Evolutionary conservation across 1,284 basidiomycete species (phyloP).

Genomic region (Farysia itapuensis): DNA sequence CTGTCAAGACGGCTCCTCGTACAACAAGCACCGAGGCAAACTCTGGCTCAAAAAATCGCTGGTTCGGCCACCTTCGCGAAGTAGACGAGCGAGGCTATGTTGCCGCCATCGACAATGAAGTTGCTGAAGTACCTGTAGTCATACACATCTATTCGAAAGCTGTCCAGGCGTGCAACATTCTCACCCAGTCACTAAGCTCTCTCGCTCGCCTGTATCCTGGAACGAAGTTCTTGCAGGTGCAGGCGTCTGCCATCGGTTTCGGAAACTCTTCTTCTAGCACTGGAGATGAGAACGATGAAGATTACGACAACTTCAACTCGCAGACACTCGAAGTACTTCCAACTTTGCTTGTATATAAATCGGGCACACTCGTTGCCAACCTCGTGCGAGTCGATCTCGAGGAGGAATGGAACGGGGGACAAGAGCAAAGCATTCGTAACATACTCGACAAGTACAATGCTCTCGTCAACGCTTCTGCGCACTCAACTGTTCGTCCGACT

Average conservation of each 20-base stretch:
- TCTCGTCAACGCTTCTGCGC: constrained; percentile 1
- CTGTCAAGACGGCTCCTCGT: not conserved
- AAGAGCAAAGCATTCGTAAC: constrained; percentile 34
- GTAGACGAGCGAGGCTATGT: constrained; percentile 47
- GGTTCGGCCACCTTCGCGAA: constrained; percentile 50
- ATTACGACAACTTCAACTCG: constrained; percentile 31
- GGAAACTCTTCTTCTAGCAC: constrained; percentile 4
- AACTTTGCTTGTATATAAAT: constrained; percentile 47
- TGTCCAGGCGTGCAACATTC: constrained; percentile 35
- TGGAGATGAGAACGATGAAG: constrained; percentile 1
- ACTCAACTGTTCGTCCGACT: not conserved
- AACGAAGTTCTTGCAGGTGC: constrained; percentile 50
- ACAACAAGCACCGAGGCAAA: not conserved
- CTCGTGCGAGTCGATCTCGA: constrained; percentile 49
- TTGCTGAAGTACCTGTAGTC: constrained; percentile 25
- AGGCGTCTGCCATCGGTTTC: constrained; percentile 46
- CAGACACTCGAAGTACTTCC: constrained; percentile 41
- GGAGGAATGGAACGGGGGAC: constrained; percentile 29
- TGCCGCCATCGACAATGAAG: constrained; percentile 42
- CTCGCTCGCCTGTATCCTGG: constrained; percentile 40
- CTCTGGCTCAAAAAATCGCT: too few relatives aligned
- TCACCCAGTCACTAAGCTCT: constrained; percentile 34
- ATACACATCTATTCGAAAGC: constrained; percentile 52
- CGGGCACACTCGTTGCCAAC: constrained; percentile 41
- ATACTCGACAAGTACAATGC: constrained; percentile 17